Evolutionary conservation across 225 moss, liverwort and hornwort species (phyloP), one percentile per base, ranked within the genome.

Genomic region (Polytrichum formosum): DNA sequence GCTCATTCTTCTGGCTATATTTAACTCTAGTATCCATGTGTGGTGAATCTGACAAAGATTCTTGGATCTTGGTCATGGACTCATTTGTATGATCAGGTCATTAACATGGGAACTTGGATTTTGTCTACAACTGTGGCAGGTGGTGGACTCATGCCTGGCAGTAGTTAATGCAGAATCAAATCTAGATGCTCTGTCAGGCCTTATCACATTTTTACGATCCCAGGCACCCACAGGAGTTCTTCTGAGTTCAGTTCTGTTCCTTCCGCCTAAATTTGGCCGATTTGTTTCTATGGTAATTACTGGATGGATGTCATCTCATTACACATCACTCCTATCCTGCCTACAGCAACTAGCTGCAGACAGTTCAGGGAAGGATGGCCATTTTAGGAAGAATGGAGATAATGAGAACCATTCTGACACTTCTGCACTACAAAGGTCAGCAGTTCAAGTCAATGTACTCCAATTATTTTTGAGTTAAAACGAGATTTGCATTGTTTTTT

Each of bases 281-380:
- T 92, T 98, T 81, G 85, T 85, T 70, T 92, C 88, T 46, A 84
- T 98, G 55, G 90, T 90, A 29, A 75, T 98, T 75, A 86, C 88
- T 64, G 91, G 91, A 73, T 98, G 98, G 98, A 78, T 89, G 78
- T 87, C 90, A 25, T 92, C 98, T 54, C 91, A 98, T 78, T 84
- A 90, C 54, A 26, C 87, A 63, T 85, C 74, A 25, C 86, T 98
- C 67, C 88, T 91, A 66, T 70, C 81, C 68, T 88, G 92, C 77
- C 79, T 98, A 9, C 91, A 92, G 76, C 81, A 80, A 58, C 80
- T 98, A 33, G 81, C 79, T 79, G 83, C 81, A 56, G 78, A 76
- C 61, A 90, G 71, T 63, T 71, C 75, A 22, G 55, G 69, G 55
- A 92, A 87, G 87, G 91, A 91, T 72, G 88, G 87, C 55, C 80